Conservation (phyloP, 1,284 basidiomycete genomes). For the Malassezia vespertilionis region DNA sequence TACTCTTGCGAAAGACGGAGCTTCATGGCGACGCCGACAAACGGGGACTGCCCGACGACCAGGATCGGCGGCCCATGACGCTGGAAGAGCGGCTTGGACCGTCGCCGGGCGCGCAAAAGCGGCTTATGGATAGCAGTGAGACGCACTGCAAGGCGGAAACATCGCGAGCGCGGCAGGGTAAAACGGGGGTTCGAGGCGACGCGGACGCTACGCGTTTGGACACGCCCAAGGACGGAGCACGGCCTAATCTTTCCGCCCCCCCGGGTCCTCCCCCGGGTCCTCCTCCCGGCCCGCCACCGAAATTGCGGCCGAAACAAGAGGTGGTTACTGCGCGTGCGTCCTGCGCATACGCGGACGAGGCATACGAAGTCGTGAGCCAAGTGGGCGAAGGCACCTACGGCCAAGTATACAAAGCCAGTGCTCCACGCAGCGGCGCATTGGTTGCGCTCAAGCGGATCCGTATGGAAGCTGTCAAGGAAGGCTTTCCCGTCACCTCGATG, state of each 20-base stretch:
- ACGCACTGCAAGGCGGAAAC: no score
- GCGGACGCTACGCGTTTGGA: no score
- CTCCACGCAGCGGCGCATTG: slow-evolving; percentile 60
- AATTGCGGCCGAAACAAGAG: not conserved
- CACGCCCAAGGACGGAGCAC: no score
- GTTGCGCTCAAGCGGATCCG: slow-evolving; percentile 94
- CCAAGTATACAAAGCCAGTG: slow-evolving; percentile 95
- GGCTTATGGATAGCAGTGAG: no score
- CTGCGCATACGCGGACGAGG: slow-evolving; percentile 33
- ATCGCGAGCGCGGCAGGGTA: no score
- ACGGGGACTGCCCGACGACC: no score
- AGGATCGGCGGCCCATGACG: no score
- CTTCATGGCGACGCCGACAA: no score
- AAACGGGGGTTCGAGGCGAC: no score
- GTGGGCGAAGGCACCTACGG: slow-evolving; percentile 99
- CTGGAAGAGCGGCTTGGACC: no score
- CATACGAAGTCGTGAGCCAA: slow-evolving; percentile 80
- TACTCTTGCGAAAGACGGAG: not conserved
- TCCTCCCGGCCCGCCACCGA: not conserved
- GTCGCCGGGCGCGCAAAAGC: no score
- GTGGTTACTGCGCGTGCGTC: not conserved
- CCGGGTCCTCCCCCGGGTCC: not conserved
- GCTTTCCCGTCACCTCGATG: slow-evolving; percentile 97
- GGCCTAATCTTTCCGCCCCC: no score
- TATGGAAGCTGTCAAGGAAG: slow-evolving; percentile 94